Conservation (phyloP, 73 alveolate species). For the Tetrahymena malaccensis region DNA sequence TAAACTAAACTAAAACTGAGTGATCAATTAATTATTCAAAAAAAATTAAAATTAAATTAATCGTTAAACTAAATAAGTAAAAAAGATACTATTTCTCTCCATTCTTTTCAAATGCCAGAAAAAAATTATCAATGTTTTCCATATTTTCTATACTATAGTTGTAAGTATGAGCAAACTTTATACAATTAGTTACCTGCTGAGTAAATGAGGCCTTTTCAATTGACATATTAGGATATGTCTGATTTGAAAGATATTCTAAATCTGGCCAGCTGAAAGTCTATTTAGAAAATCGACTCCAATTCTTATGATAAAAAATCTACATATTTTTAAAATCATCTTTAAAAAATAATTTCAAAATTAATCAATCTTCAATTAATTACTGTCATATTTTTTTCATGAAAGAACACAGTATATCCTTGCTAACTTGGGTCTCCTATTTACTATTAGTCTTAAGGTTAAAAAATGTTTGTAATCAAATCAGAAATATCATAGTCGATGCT, state of each 20-base stretch:
- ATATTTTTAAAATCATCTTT: background rate
- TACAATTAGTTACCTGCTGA: background rate
- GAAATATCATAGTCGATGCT: background rate
- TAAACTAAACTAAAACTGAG: background rate
- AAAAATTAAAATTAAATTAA: no score
- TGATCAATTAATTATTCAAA: background rate
- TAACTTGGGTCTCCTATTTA: background rate
- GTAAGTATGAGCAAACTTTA: background rate
- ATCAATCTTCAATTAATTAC: background rate
- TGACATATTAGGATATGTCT: background rate
- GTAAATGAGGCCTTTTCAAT: background rate
- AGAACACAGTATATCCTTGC: background rate
- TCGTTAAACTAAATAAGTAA: no score
- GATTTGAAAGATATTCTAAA: background rate
- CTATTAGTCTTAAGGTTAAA: background rate
- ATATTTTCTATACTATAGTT: background rate
- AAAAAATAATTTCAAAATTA: background rate
- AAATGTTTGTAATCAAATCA: background rate
- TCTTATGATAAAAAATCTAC: background rate
- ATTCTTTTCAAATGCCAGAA: background rate
- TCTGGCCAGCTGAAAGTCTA: background rate
- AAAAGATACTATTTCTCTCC: background rate
- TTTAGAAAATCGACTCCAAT: background rate
- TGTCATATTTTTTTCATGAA: background rate
- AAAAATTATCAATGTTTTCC: background rate